Evolutionary conservation across 768 basidiomycete genomes (phyloP).

Genomic region (Boletus tylopilopsis): DNA sequence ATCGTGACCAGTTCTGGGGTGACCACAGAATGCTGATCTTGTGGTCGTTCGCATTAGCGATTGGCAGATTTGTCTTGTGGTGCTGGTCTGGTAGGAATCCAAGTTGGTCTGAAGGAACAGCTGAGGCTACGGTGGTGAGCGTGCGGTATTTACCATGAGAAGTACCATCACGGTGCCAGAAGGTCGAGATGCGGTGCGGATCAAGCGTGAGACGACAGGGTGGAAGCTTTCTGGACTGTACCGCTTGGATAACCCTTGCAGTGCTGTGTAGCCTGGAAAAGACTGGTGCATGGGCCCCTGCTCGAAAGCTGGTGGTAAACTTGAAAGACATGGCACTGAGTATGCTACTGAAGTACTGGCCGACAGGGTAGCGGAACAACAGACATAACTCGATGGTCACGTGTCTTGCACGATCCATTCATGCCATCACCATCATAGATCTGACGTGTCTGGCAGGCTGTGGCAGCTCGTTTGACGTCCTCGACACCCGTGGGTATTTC

Average conservation of each 20-base stretch:
- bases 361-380: no score
- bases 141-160: constrained; percentile 1
- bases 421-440: no score
- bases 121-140: background rate
- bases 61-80: constrained; percentile 39
- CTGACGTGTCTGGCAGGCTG: no score
- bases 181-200: background rate
- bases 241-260: background rate
- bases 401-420: no score
- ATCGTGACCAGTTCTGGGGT: constrained; percentile 66
- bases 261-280: no score
- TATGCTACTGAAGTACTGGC: no score
- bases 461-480: no score
- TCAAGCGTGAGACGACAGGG: background rate
- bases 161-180: background rate
- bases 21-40: constrained; percentile 75
- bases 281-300: background rate
- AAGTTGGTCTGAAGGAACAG: constrained; percentile 28
- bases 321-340: no score
- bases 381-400: no score
- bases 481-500: no score
- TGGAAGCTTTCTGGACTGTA: background rate
- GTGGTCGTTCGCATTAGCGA: constrained; percentile 51
- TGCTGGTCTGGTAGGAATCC: constrained; percentile 21
- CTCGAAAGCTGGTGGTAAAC: background rate